Conservation (phyloP, 1,139 yeast genomes). For the Debaryomycetaceae sp. region DNA sequence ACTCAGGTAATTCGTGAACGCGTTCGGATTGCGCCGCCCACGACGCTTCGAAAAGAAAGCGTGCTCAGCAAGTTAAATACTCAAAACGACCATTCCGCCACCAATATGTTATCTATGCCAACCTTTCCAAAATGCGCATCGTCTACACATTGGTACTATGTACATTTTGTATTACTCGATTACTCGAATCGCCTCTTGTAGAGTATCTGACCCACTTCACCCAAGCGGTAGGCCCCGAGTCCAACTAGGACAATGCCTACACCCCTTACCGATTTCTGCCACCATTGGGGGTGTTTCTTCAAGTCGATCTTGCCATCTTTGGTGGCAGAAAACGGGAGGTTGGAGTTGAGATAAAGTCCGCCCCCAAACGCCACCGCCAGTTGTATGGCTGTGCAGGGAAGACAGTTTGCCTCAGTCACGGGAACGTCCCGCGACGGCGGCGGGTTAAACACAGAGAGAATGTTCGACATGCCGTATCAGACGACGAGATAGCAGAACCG, state of each 20-base stretch:
- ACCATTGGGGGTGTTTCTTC: slow-evolving; percentile 37
- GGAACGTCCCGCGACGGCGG: slow-evolving; percentile 26
- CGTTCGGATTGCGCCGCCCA: no score
- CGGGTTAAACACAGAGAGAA: slow-evolving; percentile 35
- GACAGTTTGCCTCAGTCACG: slow-evolving; percentile 25
- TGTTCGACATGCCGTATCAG: slow-evolving; percentile 26
- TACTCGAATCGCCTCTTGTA: slow-evolving; percentile 8
- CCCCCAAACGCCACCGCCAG: slow-evolving; percentile 30
- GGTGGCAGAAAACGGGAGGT: slow-evolving; percentile 22
- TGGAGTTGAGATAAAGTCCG: slow-evolving; percentile 31
- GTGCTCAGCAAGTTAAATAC: no score
- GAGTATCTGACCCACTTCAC: slow-evolving; percentile 20
- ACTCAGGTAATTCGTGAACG: no score
- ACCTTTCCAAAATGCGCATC: no score
- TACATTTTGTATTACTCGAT: no score
- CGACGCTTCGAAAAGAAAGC: no score
- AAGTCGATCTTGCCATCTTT: slow-evolving; percentile 29
- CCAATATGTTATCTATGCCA: no score
- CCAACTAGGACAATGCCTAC: slow-evolving; percentile 32
- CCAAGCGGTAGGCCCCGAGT: slow-evolving; percentile 34
- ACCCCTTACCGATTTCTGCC: slow-evolving; percentile 34
- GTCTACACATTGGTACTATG: no score
- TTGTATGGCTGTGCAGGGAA: slow-evolving; percentile 41
- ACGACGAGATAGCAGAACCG: no score
- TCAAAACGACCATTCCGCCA: no score